Conservation (phyloP, 176 grass and related monocot species). For the Eragrostis nindensis region DNA sequence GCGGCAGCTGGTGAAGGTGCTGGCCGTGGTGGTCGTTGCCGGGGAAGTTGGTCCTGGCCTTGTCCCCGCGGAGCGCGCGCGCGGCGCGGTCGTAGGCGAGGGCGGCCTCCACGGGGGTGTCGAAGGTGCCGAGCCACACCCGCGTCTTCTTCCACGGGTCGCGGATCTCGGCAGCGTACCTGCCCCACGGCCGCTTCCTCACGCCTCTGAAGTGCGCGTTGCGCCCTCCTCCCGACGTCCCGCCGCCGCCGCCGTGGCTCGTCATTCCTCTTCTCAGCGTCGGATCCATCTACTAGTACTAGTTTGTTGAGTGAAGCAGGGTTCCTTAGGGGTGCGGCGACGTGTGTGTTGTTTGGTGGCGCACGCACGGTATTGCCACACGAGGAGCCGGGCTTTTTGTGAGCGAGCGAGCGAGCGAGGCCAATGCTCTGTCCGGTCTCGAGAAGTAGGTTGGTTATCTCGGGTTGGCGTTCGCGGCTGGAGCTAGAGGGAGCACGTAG, state of each 20-base stretch:
- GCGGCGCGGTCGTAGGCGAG: constrained; percentile 91
- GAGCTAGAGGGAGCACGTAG: background rate
- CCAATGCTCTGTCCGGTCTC: background rate
- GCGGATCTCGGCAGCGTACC: constrained; percentile 88
- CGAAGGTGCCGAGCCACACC: constrained; percentile 93
- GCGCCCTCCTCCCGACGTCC: background rate
- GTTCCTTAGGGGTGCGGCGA: background rate
- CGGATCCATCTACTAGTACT: no score
- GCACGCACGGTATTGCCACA: background rate
- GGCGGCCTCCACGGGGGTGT: constrained; percentile 82
- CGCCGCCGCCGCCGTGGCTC: background rate
- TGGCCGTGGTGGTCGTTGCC: background rate
- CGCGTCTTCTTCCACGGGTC: constrained; percentile 98
- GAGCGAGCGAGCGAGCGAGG: background rate
- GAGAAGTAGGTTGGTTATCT: constrained; percentile 16
- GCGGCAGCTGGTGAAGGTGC: background rate
- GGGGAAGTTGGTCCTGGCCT: constrained; percentile 90
- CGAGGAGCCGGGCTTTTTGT: background rate
- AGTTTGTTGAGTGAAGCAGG: background rate
- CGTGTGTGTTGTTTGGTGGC: background rate
- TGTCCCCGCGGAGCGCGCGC: constrained; percentile 66
- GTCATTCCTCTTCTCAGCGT: background rate
- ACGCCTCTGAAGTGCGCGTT: constrained; percentile 74
- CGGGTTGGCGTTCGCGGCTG: no score
- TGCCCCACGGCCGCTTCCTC: constrained; percentile 85